phyloP scores from a whole-genome alignment of 2,329 filamentous ascomycete species.

The Ambrosiella beaveri region DNA sequence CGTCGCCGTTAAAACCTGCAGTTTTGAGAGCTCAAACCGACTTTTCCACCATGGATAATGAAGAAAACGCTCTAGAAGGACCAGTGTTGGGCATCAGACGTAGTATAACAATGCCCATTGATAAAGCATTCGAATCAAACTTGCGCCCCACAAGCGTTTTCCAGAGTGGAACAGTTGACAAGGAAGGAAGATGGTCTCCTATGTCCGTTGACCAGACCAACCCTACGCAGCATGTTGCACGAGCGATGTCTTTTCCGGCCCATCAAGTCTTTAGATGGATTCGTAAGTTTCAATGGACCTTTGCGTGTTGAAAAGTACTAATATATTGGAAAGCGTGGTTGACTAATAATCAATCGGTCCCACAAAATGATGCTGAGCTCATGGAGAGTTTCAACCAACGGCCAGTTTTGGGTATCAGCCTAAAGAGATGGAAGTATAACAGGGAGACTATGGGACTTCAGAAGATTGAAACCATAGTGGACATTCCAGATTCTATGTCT shows the following conservation, averaged over 20 bases:
- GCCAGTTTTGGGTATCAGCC: constrained; percentile 78
- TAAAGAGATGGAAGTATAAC: constrained; percentile 55
- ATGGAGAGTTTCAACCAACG: constrained; percentile 73
- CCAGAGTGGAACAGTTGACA: constrained; percentile 38
- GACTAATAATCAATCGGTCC: constrained; percentile 38
- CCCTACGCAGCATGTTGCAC: constrained; percentile 46
- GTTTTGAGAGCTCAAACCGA: too few relatives aligned
- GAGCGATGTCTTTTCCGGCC: constrained; percentile 66
- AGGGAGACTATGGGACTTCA: neutral
- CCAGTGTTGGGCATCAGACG: neutral
- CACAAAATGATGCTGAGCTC: constrained; percentile 56
- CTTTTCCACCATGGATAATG: too few relatives aligned
- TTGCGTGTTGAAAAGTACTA: neutral
- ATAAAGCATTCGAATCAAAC: neutral
- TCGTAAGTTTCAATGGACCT: constrained; percentile 38
- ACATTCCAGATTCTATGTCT: constrained; percentile 68
- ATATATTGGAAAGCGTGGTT: constrained; percentile 57
- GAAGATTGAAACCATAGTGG: constrained; percentile 52
- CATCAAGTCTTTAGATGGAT: constrained; percentile 96
- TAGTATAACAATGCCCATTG: neutral
- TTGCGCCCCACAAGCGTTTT: constrained; percentile 40
- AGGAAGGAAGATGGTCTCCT: constrained; percentile 21
- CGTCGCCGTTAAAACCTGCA: too few relatives aligned
- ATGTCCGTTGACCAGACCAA: constrained; percentile 13
- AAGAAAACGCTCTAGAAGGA: neutral